A percentile compares a stretch with the other conserved stretches of the same genome.
These are phyloP conservation scores for Pulicaria dysenterica DNA, from an alignment of 129 eudicot species.

Conservation along the genomic window DNA sequence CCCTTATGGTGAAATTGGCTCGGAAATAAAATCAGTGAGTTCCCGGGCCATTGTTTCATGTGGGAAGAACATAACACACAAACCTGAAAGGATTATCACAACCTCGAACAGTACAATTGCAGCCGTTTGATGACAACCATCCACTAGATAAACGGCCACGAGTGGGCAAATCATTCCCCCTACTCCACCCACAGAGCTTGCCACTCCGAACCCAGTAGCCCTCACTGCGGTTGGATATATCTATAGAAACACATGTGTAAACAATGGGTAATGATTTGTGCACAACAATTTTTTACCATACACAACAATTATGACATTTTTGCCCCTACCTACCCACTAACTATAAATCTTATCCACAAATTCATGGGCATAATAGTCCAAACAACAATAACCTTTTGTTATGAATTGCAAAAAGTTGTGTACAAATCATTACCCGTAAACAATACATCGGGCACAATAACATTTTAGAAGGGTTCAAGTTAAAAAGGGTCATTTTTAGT, in stretches of 20 bases:
- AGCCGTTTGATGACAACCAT: constrained; percentile 53
- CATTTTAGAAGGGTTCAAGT: too few relatives aligned
- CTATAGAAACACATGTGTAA: constrained; percentile 28
- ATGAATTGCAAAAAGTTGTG: too few relatives aligned
- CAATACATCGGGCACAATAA: too few relatives aligned
- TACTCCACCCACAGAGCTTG: constrained; percentile 62
- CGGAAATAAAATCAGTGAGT: constrained; percentile 42
- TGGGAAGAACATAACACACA: constrained; percentile 57
- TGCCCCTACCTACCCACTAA: too few relatives aligned
- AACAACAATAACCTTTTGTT: too few relatives aligned
- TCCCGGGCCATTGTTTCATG: constrained; percentile 64
- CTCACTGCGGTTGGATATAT: constrained; percentile 76
- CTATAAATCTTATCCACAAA: too few relatives aligned
- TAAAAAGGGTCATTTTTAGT: too few relatives aligned
- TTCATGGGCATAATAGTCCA: too few relatives aligned
- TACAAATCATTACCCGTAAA: too few relatives aligned
- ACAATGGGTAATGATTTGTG: too few relatives aligned
- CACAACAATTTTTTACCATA: too few relatives aligned
- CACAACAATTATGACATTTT: too few relatives aligned
- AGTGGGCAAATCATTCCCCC: constrained; percentile 74
- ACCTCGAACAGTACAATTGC: constrained; percentile 62
- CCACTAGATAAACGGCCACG: constrained; percentile 59
- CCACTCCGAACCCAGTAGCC: constrained; percentile 69
- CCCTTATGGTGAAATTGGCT: constrained; percentile 18
- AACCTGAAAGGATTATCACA: constrained; percentile 50